Conservation (phyloP, 495 filamentous ascomycete species). For the Xylaria curta region DNA sequence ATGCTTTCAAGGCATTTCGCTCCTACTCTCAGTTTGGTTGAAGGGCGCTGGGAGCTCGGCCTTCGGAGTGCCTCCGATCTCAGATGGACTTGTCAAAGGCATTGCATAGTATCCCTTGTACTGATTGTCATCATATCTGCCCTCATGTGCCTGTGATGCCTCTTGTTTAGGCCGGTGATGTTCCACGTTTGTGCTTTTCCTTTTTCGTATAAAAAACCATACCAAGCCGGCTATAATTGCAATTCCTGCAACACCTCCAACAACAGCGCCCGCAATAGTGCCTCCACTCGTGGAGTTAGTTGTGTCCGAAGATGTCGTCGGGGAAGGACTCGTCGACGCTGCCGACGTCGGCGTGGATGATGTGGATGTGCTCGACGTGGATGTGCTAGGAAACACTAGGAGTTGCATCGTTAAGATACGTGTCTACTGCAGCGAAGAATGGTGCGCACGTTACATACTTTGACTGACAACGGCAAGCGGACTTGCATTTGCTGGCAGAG, state of each 20-base stretch:
- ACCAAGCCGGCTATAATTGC: conserved; percentile 18
- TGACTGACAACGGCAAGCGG: conserved; percentile 30
- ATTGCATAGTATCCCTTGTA: neutral
- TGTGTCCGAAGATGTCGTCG: neutral
- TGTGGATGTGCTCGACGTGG: neutral
- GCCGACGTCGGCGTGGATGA: neutral
- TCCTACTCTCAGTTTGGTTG: neutral
- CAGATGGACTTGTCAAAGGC: neutral
- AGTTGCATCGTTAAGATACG: neutral
- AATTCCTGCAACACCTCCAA: conserved; percentile 24
- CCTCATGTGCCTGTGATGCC: neutral
- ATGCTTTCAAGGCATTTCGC: conserved; percentile 18
- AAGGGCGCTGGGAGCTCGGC: neutral
- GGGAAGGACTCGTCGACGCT: neutral
- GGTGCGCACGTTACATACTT: conserved; percentile 20
- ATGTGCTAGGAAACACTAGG: neutral
- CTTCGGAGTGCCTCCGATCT: conserved; percentile 1
- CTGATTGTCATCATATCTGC: neutral
- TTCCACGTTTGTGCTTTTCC: neutral
- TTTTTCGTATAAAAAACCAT: conserved; percentile 26
- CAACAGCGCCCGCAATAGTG: conserved; percentile 28
- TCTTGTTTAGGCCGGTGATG: neutral
- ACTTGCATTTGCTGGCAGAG: conserved; percentile 24
- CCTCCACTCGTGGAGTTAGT: conserved; percentile 6
- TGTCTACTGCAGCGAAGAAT: neutral